Evolutionary conservation across 108 stramenopile species (phyloP), one percentile per base, ranked within the genome.

Genomic region (Nitzschia palea): DNA sequence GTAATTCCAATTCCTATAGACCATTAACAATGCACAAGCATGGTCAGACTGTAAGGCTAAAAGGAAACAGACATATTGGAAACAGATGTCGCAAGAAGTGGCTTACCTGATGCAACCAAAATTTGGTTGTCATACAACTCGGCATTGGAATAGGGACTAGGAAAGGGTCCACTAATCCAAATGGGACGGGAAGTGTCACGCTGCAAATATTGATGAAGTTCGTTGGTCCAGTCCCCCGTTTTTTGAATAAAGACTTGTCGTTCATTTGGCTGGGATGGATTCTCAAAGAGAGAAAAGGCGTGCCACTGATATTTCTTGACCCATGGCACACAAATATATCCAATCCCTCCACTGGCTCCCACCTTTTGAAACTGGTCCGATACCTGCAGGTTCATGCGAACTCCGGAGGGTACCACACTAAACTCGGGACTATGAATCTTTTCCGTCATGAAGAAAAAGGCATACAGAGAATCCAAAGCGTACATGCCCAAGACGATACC

Each of bases 161-260:
- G 77, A 50, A 79, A 82, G 12, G 81, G 81, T 6, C 81, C 81
- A 15, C 57, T 31, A 10, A 82, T 47, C 81, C 81, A 86, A 6
- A 70, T 70, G 28, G 78, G 81, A 18, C 81, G 44, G 20, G 71
- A 47, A 15, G 74, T 78, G 57, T 70, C 68, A 20, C 77, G 29
- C 23, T 79, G 69, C 9, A 78, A 18, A 33, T 62, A 50, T 35
- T 34, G 33, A 52, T 82, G 81, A 6, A 82, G 52, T 26, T 54
- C 63, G 3, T 28, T 73, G 9, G 81, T 82, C 81, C 81, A 82
- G 42, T 82, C 78, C 1, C 81, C 81, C 0, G 54, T 62, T 31
- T 78, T 78, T 27, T 70, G 42, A 50, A 82, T 78, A 50, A 82
- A 82, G 2, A 82, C 69, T 44, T 78, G 74, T 12, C 81, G 53